Evolutionary conservation across 2,329 filamentous ascomycete genomes (phyloP).

Genomic region (Bipolaris bicolor): DNA sequence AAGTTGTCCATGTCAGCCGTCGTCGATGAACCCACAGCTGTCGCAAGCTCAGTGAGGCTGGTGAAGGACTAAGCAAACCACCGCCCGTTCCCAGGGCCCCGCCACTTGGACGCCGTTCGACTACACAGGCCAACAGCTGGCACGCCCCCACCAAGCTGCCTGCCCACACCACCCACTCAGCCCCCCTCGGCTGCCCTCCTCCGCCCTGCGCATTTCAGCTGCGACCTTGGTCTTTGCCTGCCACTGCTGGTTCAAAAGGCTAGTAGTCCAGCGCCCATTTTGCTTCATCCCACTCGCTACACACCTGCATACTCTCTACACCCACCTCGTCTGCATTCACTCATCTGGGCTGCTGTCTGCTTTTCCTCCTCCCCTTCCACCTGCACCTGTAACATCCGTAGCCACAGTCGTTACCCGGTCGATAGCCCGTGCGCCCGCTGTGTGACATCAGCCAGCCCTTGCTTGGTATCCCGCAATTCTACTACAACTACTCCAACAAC

Average conservation of each 20-base stretch:
- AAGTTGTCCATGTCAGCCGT: constrained; percentile 20
- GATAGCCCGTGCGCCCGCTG: constrained; percentile 6
- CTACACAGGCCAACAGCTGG: constrained; percentile 1
- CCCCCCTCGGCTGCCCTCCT: constrained; percentile 20
- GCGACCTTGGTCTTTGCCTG: constrained; percentile 1
- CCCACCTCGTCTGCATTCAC: background rate
- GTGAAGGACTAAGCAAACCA: constrained; percentile 18
- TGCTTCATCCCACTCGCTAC: constrained; percentile 1
- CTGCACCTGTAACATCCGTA: background rate
- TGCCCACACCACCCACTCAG: constrained; percentile 14
- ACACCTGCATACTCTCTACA: background rate
- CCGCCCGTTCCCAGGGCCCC: constrained; percentile 6
- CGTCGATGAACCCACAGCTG: background rate
- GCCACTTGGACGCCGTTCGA: constrained; percentile 17
- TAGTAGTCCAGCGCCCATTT: background rate
- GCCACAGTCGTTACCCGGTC: constrained; percentile 6
- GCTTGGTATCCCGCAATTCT: constrained; percentile 4
- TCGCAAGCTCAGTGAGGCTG: constrained; percentile 33
- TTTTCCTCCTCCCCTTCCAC: background rate
- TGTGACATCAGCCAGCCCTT: constrained; percentile 17
- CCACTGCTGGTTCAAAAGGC: constrained; percentile 15
- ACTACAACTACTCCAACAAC: background rate
- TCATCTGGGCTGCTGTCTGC: background rate
- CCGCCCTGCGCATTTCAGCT: constrained; percentile 20
- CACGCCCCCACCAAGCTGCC: constrained; percentile 4